phyloP scores from a whole-genome alignment of 352 stramenopile species.

The Globisporangium iwayamae region DNA sequence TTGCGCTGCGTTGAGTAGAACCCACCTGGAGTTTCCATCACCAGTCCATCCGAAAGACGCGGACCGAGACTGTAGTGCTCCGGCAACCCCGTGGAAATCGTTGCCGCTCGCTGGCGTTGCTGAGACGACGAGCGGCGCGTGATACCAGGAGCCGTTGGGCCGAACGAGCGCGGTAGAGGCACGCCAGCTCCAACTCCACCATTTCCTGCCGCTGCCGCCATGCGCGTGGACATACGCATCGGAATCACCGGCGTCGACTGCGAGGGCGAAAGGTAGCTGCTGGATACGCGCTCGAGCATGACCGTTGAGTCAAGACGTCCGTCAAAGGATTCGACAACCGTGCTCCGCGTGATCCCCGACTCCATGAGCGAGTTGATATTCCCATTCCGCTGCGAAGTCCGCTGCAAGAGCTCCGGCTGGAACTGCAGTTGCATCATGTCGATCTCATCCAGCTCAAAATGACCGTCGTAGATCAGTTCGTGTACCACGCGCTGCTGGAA shows the following conservation, averaged over 20 bases:
- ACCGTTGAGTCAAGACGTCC: conserved; percentile 18
- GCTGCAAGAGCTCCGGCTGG: conserved; percentile 12
- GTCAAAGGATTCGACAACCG: conserved; percentile 53
- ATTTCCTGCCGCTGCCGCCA: neutral
- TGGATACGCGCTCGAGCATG: conserved; percentile 21
- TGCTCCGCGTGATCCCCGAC: conserved; percentile 44
- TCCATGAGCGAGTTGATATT: conserved; percentile 26
- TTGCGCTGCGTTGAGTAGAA: conserved; percentile 13
- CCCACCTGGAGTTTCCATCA: conserved; percentile 37
- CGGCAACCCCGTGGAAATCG: conserved; percentile 18
- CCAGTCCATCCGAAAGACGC: conserved; percentile 35
- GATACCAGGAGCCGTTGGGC: neutral
- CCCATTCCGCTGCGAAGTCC: conserved; percentile 29
- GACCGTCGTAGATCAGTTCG: conserved; percentile 68
- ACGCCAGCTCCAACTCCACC: neutral
- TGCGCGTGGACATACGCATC: conserved; percentile 15
- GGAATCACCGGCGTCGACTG: conserved; percentile 12
- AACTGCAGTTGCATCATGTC: conserved; percentile 36
- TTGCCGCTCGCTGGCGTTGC: conserved; percentile 18
- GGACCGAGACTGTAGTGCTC: conserved; percentile 23
- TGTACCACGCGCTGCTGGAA: conserved; percentile 75
- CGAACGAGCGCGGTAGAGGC: neutral
- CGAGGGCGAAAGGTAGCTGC: conserved; percentile 15
- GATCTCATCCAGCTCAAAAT: conserved; percentile 28
- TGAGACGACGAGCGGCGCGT: conserved; percentile 11